Percentiles rank a stretch among this genome's conserved stretches.
phyloP scores from a whole-genome alignment of 768 basidiomycete species.

The Leccinellum luteum region DNA sequence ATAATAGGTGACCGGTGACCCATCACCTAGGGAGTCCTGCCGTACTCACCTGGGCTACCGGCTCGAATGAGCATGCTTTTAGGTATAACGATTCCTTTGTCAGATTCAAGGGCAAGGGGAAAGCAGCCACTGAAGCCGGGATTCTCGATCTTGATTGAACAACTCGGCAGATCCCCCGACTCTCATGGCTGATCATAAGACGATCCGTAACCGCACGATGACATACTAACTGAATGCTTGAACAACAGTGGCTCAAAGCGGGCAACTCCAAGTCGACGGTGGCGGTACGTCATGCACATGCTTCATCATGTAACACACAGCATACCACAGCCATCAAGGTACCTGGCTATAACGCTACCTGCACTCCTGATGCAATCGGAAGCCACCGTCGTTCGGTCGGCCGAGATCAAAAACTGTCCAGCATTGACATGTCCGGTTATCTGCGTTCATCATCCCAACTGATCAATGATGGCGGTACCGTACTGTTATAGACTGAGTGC shows the following conservation, averaged over 20 bases:
- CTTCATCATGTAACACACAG: not conserved
- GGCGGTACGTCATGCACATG: not conserved
- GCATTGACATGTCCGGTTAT: too few relatives aligned
- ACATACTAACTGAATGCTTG: not conserved
- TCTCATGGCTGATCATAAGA: not conserved
- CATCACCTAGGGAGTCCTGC: not conserved
- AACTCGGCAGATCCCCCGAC: too few relatives aligned
- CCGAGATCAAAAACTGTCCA: too few relatives aligned
- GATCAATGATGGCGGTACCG: too few relatives aligned
- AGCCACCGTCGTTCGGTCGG: too few relatives aligned
- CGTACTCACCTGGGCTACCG: not conserved
- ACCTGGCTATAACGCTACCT: too few relatives aligned
- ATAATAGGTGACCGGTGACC: not conserved
- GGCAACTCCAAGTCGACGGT: too few relatives aligned
- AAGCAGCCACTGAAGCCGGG: not conserved
- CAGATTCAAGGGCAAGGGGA: not conserved
- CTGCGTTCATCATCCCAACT: too few relatives aligned
- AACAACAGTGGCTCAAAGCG: not conserved
- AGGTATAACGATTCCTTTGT: not conserved
- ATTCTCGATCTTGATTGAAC: not conserved
- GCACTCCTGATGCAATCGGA: too few relatives aligned
- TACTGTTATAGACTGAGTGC: too few relatives aligned
- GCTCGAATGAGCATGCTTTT: not conserved
- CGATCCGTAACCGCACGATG: not conserved
- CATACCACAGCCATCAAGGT: not conserved